Base-by-base conservation (phyloP, 1,284 basidiomycete genomes). In the Leccinum subspadiceum region DNA sequence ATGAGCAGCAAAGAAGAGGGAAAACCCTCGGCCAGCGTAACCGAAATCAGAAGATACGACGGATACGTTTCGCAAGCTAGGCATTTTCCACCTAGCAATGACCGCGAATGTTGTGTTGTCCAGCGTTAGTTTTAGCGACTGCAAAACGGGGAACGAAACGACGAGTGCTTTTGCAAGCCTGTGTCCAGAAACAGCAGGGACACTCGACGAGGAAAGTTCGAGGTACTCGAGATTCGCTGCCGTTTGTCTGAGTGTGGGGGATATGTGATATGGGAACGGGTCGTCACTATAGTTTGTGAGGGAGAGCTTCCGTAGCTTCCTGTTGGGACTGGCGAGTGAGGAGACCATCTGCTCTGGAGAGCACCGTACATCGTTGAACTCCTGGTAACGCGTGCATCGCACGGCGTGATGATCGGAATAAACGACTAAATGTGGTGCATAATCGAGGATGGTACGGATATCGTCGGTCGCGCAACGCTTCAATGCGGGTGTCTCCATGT, bases 231-330 rank as follows among this genome's bases (percentile, higher is more conserved):
- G 71, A n/a, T 74, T 75, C 4, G 74, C 77, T 1, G 82, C 81
- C 1, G 79, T 77, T 58, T 78, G 80, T 52, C 75, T 74, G 51
- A 86, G 77, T 31, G 83, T 77, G 1, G 83, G 82, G 1, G 80
- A 79, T 68, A 86, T 79, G 22, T 82, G 80, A 17, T 80, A 75
- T 55, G 84, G 83, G 62, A 87, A 85, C 0, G 81, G 80, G 1
- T 82, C 76, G 59, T 89, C 84, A 63, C 85, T 86, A 65, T 90
- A 89, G 66, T 83, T 87, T 46, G 86, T 90, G 81, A 86, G 88
- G 24, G 82, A 84, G 20, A 90, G 75, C 35, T 83, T 76, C 13
- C 82, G 79, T 35, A 90, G 73, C 20, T 74, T 74, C 57, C 77
- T 81, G 57, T 78, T 76, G 3, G 83, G 83, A 49, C 79, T 81